phyloP scores from a whole-genome alignment of 2,329 filamentous ascomycete species.

The Bipolaris oryzae region DNA sequence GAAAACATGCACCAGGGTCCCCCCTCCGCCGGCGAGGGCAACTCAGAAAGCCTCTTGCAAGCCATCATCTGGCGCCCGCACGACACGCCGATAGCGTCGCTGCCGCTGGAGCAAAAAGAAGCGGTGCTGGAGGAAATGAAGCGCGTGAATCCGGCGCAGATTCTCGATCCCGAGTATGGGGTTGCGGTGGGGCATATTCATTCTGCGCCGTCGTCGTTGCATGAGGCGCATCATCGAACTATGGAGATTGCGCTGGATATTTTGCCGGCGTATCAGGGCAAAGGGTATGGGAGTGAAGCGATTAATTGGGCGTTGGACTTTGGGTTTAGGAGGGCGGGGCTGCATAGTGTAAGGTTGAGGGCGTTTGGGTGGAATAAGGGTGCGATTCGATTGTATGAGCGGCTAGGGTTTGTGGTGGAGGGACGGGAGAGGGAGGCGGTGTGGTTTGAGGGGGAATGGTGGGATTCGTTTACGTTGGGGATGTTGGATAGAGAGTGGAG shows the following conservation, averaged over 20 bases:
- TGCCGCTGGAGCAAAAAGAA: not conserved
- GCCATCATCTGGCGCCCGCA: not conserved
- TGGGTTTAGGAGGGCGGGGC: not conserved
- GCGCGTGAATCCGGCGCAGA: too few relatives aligned
- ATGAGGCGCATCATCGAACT: not conserved
- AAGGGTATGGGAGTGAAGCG: not conserved
- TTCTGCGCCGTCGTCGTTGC: not conserved
- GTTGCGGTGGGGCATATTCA: not conserved
- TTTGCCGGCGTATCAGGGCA: not conserved
- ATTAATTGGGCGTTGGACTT: not conserved
- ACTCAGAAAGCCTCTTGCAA: not conserved
- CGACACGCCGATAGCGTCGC: too few relatives aligned
- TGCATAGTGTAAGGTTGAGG: not conserved
- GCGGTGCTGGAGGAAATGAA: not conserved
- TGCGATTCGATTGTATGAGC: slow-evolving; percentile 53
- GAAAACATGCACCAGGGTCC: not conserved
- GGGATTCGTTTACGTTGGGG: slow-evolving; percentile 36
- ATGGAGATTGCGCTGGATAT: not conserved
- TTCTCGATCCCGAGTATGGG: not conserved
- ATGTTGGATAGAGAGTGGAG: slow-evolving; percentile 41
- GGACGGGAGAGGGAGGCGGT: slow-evolving; percentile 51
- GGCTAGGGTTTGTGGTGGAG: slow-evolving; percentile 55
- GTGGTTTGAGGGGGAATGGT: slow-evolving; percentile 53
- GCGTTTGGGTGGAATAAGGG: slow-evolving; percentile 50
- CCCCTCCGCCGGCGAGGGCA: not conserved